These are phyloP conservation scores for Fragaria ananassa DNA, from an alignment of 306 rosid species.

Conservation along the genomic window DNA sequence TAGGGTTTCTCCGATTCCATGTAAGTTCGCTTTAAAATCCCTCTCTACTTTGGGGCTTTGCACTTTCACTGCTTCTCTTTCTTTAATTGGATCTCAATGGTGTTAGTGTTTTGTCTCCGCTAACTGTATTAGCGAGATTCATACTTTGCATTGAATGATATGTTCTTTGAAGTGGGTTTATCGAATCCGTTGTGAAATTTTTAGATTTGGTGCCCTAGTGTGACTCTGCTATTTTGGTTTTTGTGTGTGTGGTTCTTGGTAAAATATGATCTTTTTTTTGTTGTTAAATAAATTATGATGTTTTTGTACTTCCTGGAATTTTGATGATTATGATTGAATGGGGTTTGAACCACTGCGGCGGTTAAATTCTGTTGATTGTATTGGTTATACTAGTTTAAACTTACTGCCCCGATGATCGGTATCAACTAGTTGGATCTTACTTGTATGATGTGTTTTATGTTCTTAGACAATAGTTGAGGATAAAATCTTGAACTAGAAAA, in stretches of 20 bases:
- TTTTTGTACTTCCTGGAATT: not conserved
- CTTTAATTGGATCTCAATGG: not conserved
- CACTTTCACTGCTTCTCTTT: not conserved
- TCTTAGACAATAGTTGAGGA: not conserved
- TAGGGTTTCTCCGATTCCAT: slow-evolving; percentile 5
- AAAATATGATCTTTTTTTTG: not conserved
- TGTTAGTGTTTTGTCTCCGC: not conserved
- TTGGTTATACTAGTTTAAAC: not conserved
- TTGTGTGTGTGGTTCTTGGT: not conserved
- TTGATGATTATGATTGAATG: not conserved
- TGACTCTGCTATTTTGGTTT: not conserved
- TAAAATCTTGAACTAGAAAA: not conserved
- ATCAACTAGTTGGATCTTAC: not conserved
- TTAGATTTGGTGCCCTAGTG: not conserved
- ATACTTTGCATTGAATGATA: not conserved
- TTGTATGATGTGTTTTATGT: not conserved
- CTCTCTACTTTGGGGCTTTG: slow-evolving; percentile 5
- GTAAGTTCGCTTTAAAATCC: not conserved
- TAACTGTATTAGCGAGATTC: not conserved
- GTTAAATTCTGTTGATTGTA: not conserved
- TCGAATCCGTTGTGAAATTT: not conserved
- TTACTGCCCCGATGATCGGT: not conserved
- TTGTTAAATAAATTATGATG: not conserved
- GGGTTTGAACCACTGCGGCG: not conserved
- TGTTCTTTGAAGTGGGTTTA: slow-evolving; percentile 13